Conservation (phyloP, 148 eudicot species). For the Rhododendron williamsianum region DNA sequence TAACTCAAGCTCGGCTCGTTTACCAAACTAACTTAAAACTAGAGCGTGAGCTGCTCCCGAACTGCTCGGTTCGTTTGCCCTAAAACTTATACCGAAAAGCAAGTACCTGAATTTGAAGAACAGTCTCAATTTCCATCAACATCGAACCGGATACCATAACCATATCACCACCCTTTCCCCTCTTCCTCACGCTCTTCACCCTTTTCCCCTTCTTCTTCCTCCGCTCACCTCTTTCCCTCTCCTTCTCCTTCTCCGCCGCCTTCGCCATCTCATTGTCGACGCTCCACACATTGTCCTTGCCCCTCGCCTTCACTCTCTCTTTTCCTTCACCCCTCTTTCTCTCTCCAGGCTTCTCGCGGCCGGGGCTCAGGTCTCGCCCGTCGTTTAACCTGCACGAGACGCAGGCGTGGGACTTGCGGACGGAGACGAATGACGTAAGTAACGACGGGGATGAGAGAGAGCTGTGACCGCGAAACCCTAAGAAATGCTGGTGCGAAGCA, state of each 20-base stretch:
- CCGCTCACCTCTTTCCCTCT: slow-evolving; percentile 29
- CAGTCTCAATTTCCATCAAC: slow-evolving; percentile 79
- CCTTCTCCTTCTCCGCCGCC: slow-evolving; percentile 30
- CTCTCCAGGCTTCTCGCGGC: slow-evolving; percentile 16
- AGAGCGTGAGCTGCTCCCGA: not conserved
- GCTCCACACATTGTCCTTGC: slow-evolving; percentile 94
- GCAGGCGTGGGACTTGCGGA: slow-evolving; percentile 19
- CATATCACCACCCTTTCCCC: slow-evolving; percentile 36
- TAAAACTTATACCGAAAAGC: not conserved
- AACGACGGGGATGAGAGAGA: slow-evolving; percentile 8
- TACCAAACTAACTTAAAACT: not conserved
- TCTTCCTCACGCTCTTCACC: slow-evolving; percentile 43
- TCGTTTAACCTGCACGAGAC: slow-evolving; percentile 33
- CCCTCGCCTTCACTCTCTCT: slow-evolving; percentile 41
- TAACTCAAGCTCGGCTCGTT: not conserved
- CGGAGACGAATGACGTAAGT: slow-evolving; percentile 2
- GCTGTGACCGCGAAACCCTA: slow-evolving; percentile 20
- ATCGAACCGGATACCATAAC: slow-evolving; percentile 71
- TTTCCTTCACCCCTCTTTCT: slow-evolving; percentile 13
- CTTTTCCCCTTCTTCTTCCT: slow-evolving; percentile 29
- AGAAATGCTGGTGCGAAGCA: slow-evolving; percentile 18
- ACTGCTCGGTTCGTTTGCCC: not conserved
- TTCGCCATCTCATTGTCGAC: slow-evolving; percentile 64
- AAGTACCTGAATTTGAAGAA: slow-evolving; percentile 83
- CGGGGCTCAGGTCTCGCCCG: slow-evolving; percentile 20